Conservation (phyloP, 768 basidiomycete species). For the Tephrocybe sp. region DNA sequence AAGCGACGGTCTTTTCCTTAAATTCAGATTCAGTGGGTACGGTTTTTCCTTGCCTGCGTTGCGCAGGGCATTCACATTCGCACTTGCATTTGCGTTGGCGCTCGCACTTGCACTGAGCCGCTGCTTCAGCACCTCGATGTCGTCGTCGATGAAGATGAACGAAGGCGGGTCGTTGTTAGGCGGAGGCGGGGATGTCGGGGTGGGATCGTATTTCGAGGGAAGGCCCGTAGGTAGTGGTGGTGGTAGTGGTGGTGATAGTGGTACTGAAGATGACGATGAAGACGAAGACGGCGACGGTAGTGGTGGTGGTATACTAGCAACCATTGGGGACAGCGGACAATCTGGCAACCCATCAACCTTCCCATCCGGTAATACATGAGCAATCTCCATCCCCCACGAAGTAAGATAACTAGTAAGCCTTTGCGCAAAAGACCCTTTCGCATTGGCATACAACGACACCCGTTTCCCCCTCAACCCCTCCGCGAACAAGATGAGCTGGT, state of each 20-base stretch:
- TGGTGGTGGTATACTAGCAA: no score
- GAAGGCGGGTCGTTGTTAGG: slow-evolving; percentile 28
- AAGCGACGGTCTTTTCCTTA: slow-evolving; percentile 67
- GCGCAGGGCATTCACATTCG: slow-evolving; percentile 59
- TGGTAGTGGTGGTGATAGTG: no score
- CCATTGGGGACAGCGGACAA: slow-evolving; percentile 14
- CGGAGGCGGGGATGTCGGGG: slow-evolving; percentile 10
- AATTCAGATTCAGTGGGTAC: slow-evolving; percentile 33
- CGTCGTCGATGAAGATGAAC: slow-evolving; percentile 92
- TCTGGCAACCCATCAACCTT: slow-evolving; percentile 39
- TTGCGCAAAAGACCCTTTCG: slow-evolving; percentile 87
- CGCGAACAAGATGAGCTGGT: slow-evolving; percentile 75
- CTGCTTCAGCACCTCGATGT: slow-evolving; percentile 75
- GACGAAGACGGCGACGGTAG: no score
- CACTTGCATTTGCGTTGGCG: no score
- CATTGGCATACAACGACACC: slow-evolving; percentile 80
- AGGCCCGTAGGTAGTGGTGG: slow-evolving; percentile 6
- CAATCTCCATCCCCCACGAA: slow-evolving; percentile 94
- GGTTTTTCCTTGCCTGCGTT: slow-evolving; percentile 56
- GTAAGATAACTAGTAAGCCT: slow-evolving; percentile 92
- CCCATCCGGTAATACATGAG: slow-evolving; percentile 66
- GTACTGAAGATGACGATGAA: no score
- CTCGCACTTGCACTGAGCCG: no score
- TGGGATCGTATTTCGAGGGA: slow-evolving; percentile 7
- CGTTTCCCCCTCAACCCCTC: slow-evolving; percentile 81